A percentile compares a stretch with the other conserved stretches of the same genome.
These are phyloP conservation scores for Spinellus fusiger DNA, from an alignment of 192 early-diverging fungal species.

Conservation along the genomic window DNA sequence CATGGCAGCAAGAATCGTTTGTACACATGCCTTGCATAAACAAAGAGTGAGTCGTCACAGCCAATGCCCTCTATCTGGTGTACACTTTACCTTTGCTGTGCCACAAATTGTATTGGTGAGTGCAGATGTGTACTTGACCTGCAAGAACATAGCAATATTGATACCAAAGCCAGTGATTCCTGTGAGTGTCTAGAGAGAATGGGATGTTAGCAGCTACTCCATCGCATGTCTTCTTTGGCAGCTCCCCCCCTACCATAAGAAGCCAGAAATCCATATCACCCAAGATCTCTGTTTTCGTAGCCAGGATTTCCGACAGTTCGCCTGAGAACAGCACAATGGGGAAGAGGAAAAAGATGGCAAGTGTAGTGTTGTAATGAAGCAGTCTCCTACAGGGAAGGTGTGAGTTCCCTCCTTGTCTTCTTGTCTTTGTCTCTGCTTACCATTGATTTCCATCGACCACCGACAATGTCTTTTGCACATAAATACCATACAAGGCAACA, in stretches of 20 bases:
- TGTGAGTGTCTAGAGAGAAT: conserved; percentile 35
- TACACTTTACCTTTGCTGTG: conserved; percentile 44
- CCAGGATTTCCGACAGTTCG: conserved; percentile 44
- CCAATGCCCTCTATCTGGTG: neutral
- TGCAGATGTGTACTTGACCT: conserved; percentile 64
- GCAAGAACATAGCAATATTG: conserved; percentile 66
- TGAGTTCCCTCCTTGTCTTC: neutral
- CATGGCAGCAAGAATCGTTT: conserved; percentile 55
- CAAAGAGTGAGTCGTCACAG: too few relatives aligned
- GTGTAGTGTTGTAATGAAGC: conserved; percentile 60
- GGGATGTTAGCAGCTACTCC: neutral
- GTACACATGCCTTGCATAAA: conserved; percentile 42
- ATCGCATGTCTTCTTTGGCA: neutral
- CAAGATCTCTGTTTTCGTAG: conserved; percentile 38
- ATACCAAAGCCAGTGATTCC: conserved; percentile 59
- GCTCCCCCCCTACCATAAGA: conserved; percentile 49
- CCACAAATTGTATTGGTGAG: conserved; percentile 66
- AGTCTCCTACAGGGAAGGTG: conserved; percentile 38
- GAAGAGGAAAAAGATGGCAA: conserved; percentile 51
- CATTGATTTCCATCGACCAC: conserved; percentile 64
- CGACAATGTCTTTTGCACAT: conserved; percentile 58
- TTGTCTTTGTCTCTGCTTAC: conserved; percentile 20
- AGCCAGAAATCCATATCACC: conserved; percentile 50
- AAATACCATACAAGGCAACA: conserved; percentile 65
- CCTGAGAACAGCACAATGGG: conserved; percentile 56